Evolutionary conservation across 225 moss, liverwort and hornwort genomes (phyloP), one percentile per base, ranked within the genome.

Genomic region (Physcomitrium patens): DNA sequence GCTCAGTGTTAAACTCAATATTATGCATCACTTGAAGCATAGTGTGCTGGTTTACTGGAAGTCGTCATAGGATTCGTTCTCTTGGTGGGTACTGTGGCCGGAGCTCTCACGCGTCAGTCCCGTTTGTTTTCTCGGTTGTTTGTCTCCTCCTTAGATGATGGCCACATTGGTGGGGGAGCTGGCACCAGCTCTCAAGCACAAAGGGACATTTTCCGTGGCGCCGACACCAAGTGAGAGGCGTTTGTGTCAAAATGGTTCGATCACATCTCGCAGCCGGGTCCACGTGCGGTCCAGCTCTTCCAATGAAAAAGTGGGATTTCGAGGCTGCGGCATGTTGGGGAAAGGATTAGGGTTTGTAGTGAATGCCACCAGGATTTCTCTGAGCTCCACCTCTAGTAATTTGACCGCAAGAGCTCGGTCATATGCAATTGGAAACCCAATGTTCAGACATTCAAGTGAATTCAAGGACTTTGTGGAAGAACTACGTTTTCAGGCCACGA

Each of bases 401-500:
- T 63, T 76, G 13, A 9, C 31, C 1, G 62, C 78, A 16, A 83
- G 85, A 71, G 89, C 89, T 52, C 79, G 71, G 20, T 83, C 89
- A 60, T 79, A 85, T 50, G 74, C 89, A 50, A 78, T 85, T 14
- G 78, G 61, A 46, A 81, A 75, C 56, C 47, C 77, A 18, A 62
- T 71, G 71, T 55, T 70, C 58, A 78, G 73, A 27, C 83, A 74
- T 51, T 81, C 78, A 17, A 81, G 84, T 61, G 91, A 89, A 19
- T 71, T 65, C 7, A 91, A 93, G 79, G 91, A 91, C 54, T 93
- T 93, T 46, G 78, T 87, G 56, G 92, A 96, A 46, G 96, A 96
- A 78, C 85, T 96, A 67, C 87, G 92, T 9, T 96, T 96, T 71
- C 89, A 90, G 61, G 86, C 87, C 41, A 89, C 91, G 91, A 85